Evolutionary conservation across 2,329 filamentous ascomycete species (phyloP).

Genomic region (Colletotrichum zoysiae): DNA sequence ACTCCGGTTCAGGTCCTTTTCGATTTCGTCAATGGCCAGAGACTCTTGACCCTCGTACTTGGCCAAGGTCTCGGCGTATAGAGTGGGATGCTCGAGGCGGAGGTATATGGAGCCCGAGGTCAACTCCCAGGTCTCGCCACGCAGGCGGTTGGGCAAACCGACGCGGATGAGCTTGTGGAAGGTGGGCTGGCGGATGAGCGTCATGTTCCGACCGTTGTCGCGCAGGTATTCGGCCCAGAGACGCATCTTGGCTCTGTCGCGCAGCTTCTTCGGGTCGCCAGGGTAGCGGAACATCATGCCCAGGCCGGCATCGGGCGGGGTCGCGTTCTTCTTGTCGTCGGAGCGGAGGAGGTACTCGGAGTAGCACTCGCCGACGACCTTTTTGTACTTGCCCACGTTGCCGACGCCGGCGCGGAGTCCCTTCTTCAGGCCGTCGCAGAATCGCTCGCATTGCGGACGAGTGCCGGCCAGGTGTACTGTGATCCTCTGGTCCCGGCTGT

Average conservation of each 20-base stretch:
- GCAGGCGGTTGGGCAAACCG: slow-evolving; percentile 89
- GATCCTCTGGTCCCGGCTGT: slow-evolving; percentile 80
- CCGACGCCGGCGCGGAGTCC: slow-evolving; percentile 88
- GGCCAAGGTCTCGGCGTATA: slow-evolving; percentile 85
- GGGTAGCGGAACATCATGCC: slow-evolving; percentile 95
- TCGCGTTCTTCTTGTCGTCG: slow-evolving; percentile 71
- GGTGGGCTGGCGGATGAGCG: slow-evolving; percentile 92
- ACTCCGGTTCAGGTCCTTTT: slow-evolving; percentile 97
- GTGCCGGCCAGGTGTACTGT: slow-evolving; percentile 92
- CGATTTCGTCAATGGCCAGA: slow-evolving; percentile 97
- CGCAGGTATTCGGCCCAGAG: slow-evolving; percentile 96
- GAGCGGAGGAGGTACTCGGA: slow-evolving; percentile 83
- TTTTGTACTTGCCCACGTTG: slow-evolving; percentile 86
- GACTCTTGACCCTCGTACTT: slow-evolving; percentile 90
- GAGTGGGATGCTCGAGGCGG: slow-evolving; percentile 84
- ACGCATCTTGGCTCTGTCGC: slow-evolving; percentile 96
- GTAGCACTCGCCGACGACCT: slow-evolving; percentile 87
- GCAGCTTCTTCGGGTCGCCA: slow-evolving; percentile 91
- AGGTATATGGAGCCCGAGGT: slow-evolving; percentile 92
- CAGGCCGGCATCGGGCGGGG: slow-evolving; percentile 90
- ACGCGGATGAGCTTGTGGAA: slow-evolving; percentile 98
- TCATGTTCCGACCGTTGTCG: slow-evolving; percentile 94
- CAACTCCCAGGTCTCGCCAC: slow-evolving; percentile 96
- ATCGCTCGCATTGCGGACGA: slow-evolving; percentile 89
- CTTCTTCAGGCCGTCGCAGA: slow-evolving; percentile 95